Evolutionary conservation across 225 moss, liverwort and hornwort genomes (phyloP), one percentile per base, ranked within the genome.

Genomic region (Polytrichum formosum): DNA sequence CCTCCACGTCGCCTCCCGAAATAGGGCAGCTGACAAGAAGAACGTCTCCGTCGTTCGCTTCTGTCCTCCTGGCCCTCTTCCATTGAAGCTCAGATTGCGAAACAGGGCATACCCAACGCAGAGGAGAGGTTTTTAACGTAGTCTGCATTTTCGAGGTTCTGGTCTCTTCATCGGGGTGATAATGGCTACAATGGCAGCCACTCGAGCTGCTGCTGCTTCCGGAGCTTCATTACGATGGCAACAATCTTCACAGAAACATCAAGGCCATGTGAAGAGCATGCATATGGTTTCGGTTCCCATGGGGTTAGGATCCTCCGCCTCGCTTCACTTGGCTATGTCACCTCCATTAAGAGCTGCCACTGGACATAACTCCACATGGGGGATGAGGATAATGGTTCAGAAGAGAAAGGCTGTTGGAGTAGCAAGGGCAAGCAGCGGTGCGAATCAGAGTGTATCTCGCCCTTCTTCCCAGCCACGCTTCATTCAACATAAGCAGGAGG

Each of bases 401-500:
- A 65, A 20, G 30, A 65, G 53, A 54, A 54, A 26, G 5, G 26
- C 23, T 21, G 67, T 54, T 7, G 54, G 46, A 10, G 80, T 78
- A 23, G 60, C 69, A 9, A 83, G 80, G 20, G 70, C 56, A 53
- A 77, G 72, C 1, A 23, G 21, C 2, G 37, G 21, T 66, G 76
- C 70, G 26, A 78, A 77, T 22, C 76, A 75, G 61, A 77, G 70
- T 23, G 70, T 79, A 23, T 55, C 84, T 0, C 66, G 97, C 21
- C 83, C 94, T 5, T 85, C 94, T 53, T 90, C 88, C 0, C 92
- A 94, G 88, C 97, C 92, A 17, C 85, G 94, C 10, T 94, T 98
- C 53, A 98, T 98, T 53, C 92, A 98, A 78, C 97, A 98, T 73
- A 98, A 98, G 88, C 90, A 98, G 78, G 97, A 98, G 68, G 97